Conservation (phyloP, 345 rosid genomes). For the Euphorbia peplus region DNA sequence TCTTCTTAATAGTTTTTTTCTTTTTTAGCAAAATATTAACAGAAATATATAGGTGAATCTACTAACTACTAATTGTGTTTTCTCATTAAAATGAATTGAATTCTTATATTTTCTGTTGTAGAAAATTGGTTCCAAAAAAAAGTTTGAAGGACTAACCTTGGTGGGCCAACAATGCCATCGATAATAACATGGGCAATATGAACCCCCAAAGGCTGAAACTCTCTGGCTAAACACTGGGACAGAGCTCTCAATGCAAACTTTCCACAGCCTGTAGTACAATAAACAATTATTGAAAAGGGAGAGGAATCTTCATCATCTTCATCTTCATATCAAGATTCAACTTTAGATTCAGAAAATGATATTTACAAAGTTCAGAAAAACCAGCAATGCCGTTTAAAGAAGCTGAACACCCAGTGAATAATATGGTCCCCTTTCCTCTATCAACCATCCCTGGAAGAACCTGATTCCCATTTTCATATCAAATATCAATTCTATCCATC, state of each 20-base stretch:
- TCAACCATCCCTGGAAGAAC: slow-evolving; percentile 90
- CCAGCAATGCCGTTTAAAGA: slow-evolving; percentile 82
- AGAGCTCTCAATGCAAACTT: slow-evolving; percentile 86
- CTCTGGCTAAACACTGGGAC: slow-evolving; percentile 79
- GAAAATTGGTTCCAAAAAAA: neutral
- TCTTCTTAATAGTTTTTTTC: no score
- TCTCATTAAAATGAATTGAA: no score
- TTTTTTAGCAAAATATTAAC: no score
- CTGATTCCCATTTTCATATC: slow-evolving; percentile 27
- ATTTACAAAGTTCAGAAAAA: slow-evolving; percentile 77
- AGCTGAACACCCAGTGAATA: slow-evolving; percentile 91
- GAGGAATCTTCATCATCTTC: no score
- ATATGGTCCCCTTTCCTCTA: slow-evolving; percentile 83
- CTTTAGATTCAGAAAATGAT: neutral
- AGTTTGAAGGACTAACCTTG: slow-evolving; percentile 43
- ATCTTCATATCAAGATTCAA: slow-evolving; percentile 4
- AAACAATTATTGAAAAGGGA: neutral
- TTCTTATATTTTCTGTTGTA: no score
- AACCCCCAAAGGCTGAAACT: slow-evolving; percentile 70
- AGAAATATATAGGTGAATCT: no score
- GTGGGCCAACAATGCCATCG: slow-evolving; percentile 74
- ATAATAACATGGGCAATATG: slow-evolving; percentile 89
- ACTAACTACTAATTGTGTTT: no score
- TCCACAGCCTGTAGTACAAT: slow-evolving; percentile 59
- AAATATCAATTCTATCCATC: neutral